Evolutionary conservation across 1,284 basidiomycete genomes (phyloP), one percentile per base, ranked within the genome.

Genomic region (Phaffia rhodozyma): DNA sequence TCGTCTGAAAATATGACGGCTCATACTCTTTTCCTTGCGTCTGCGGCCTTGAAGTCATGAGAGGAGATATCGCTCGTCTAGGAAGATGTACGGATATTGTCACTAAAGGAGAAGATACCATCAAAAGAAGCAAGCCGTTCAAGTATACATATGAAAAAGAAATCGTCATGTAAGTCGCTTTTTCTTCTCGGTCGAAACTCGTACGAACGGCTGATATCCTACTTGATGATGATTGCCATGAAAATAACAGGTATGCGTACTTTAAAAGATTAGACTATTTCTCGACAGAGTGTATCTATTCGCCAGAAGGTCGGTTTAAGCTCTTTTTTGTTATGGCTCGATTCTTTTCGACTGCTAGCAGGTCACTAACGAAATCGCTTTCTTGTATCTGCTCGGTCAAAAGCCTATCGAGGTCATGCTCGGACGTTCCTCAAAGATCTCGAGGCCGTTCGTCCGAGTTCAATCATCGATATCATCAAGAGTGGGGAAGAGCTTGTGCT

Each of bases 61-160:
- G 94, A 55, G 94, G 94, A 11, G 94, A 99, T 74, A 93, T 98
- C 62, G 90, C 93, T 7, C 83, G 94, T 34, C 80, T 99, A 5
- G 89, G 90, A 20, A 82, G 94, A 60, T 98, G 94, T 75, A 98
- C 94, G 0, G 82, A 86, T 55, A 94, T 99, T 65, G 92, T 90
- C 61, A 93, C 93, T 0, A 85, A 91, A 72, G 88, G 89, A 48
- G 91, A 93, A 74, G 89, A 93, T 71, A 94, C 91, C 0, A 97
- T 98, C 73, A 90, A 86, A 74, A 83, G 96, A 55, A 93, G 89
- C 66, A 99, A 99, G 77, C 94, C 94, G 3, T 98, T 99, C 82
- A 98, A 97, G 76, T 93, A 97, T 72, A 87, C 92, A 0, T 98
- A 98, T 73, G 96, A 99, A 78, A 99, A 99, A 78, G 94, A 99